Evolutionary conservation across 345 rosid species (phyloP), one percentile per base, ranked within the genome.

Genomic region (Eucalyptus albens): DNA sequence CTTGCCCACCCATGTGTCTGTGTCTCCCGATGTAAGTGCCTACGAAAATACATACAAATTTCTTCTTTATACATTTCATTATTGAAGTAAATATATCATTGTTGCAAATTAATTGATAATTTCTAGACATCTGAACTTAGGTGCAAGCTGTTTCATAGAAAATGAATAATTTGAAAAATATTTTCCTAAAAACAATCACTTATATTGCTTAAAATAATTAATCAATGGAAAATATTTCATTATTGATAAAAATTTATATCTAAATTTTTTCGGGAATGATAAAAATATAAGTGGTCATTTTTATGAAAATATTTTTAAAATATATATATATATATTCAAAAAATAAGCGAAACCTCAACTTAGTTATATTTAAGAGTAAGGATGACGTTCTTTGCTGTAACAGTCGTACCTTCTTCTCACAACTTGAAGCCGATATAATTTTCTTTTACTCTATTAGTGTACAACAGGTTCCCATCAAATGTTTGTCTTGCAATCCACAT

Each of bases 1-100:
- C 8, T 94, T 93, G 33, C 90, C 90, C 14, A 92, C 72, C 14
- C 92, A 88, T 1, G 97, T 95, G 87, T 94, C 96, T 47, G 92
- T 89, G 16, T 94, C 97, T 7, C 94, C 97, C 1, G 93, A 88
- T 67, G 95, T 91, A 29, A 96, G 91, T 87, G 92, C 92, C 97
- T 95, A 88, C 86, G 51, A 26, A 81, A 47, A 55, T 21, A 19
- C n/a, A 55, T 37, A 21, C 14, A 44, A 29, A 87, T 15, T 56
- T 21, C 4, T 87, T 37, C 27, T 59, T n/a, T 27, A 51, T 87
- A 40, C n/a, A 15, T 87, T 29, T 15, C 67, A 40, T 11, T 56
- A 53, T 8, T 59, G n/a, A 59, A 56, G 11, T 6, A 19, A 87
- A 33, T 69, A 69, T 8, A 69, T 33, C 5, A 16, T 40, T 33